Conservation (phyloP, 2,329 filamentous ascomycete genomes). For the Coniochaeta sp. region DNA sequence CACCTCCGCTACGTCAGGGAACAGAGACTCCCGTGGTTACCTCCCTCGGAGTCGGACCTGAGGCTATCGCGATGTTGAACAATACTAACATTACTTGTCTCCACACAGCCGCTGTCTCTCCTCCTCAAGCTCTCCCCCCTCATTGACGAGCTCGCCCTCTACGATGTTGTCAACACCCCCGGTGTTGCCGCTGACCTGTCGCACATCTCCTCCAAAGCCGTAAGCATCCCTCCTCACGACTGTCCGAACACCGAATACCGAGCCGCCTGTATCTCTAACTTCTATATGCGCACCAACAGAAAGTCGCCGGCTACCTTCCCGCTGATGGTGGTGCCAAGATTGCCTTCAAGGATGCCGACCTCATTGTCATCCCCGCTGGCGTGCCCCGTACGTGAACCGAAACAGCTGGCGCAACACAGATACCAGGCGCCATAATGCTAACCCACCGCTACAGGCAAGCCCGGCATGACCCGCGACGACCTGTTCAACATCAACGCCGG, state of each 20-base stretch:
- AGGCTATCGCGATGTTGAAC: constrained; percentile 12
- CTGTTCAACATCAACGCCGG: constrained; percentile 99
- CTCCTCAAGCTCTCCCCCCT: constrained; percentile 87
- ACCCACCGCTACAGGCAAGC: constrained; percentile 63
- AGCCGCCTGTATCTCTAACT: constrained; percentile 2
- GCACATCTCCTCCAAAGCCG: constrained; percentile 89
- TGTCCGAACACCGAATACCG: not conserved
- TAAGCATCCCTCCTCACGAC: constrained; percentile 26
- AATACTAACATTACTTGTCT: not conserved
- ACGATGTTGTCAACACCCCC: constrained; percentile 98
- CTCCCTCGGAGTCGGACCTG: constrained; percentile 8
- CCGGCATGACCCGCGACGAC: constrained; percentile 98
- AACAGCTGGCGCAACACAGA: not conserved
- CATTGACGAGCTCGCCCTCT: constrained; percentile 88
- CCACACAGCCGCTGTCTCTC: constrained; percentile 77
- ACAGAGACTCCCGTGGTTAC: not conserved
- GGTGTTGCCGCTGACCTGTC: constrained; percentile 94
- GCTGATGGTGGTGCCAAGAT: constrained; percentile 77
- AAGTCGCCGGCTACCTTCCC: constrained; percentile 82
- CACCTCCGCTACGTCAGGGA: not conserved
- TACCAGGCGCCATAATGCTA: not conserved
- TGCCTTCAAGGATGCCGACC: constrained; percentile 87
- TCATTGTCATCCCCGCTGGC: constrained; percentile 94
- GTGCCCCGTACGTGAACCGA: constrained; percentile 72
- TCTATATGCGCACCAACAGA: constrained; percentile 38